Evolutionary conservation across 2,329 filamentous ascomycete genomes (phyloP), one percentile per base, ranked within the genome.

Genomic region (Cyclaneusma minus): DNA sequence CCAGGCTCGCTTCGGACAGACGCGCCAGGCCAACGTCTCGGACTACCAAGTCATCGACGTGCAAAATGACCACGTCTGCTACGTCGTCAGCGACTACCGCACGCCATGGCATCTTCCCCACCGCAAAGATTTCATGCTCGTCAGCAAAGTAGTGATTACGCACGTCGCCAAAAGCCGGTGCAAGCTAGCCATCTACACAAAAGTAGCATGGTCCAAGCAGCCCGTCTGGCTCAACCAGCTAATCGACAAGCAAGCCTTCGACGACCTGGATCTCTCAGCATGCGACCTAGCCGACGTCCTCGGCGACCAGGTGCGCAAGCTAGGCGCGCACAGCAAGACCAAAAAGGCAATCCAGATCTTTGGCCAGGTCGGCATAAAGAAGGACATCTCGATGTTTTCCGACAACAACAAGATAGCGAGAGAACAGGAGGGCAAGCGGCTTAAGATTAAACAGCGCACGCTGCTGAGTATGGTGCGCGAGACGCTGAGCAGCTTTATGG

Each of bases 91-190:
- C 7, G 64, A 74, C 37, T 56, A 56, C 44, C 70, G 66, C 47
- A 72, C 64, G 11, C 63, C 68, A 6, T 92, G 83, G 82, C 83
- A 93, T 55, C 62, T 95, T 19, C 89, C 89, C 8, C 75, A 84
- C 46, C 70, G 76, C 28, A 62, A 71, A 25, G 67, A 71, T 27
- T 92, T 95, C 53, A 75, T 76, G 40, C 59, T 94, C 13, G 69
- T 91, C 30, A 87, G 72, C 38, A 94, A 93, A 52, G 73, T 93
- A 35, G 83, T 94, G 36, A 89, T 98, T 35, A 94, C 89, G 3
- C 83, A 95, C 44, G 66, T 87, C 33, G 74, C 83, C 27, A 95
- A 95, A 54, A 84, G 81, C 8, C 84, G 78, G 49, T 92, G 83
- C 51, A 94, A 89, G 54, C 67, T 98, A 29, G 78, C 84, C 14